Evolutionary conservation across 192 early-diverging fungal genomes (phyloP).

Genomic region (Powellomyces hirtus): DNA sequence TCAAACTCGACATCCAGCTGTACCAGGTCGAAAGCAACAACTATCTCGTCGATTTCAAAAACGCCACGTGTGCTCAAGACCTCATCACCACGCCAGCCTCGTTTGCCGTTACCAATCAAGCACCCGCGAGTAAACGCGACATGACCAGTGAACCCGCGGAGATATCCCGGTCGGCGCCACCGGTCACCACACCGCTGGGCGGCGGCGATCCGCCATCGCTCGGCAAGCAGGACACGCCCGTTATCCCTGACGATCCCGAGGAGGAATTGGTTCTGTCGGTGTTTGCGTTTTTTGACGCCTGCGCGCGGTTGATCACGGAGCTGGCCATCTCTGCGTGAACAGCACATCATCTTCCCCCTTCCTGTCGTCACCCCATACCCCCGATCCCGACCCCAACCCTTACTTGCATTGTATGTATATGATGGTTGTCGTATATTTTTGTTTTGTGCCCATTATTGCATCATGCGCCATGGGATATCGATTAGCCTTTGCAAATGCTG

Average conservation of each 20-base stretch:
- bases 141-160: background rate
- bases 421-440: too few relatives aligned
- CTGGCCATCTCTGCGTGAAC: constrained; percentile 74
- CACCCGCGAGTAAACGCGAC: background rate
- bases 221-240: too few relatives aligned
- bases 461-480: too few relatives aligned
- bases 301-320: constrained; percentile 90
- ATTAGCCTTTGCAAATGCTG: too few relatives aligned
- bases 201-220: background rate
- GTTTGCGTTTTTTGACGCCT: constrained; percentile 96
- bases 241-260: too few relatives aligned
- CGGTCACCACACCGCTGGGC: background rate
- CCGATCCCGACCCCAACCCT: too few relatives aligned
- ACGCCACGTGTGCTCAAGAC: constrained; percentile 37
- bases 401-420: too few relatives aligned
- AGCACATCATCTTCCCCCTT: too few relatives aligned
- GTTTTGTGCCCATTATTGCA: too few relatives aligned
- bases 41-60: constrained; percentile 96
- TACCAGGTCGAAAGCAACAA: constrained; percentile 89
- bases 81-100: constrained; percentile 23
- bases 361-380: too few relatives aligned
- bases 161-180: background rate
- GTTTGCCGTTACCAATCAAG: constrained; percentile 17
- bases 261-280: constrained; percentile 46
- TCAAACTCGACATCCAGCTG: constrained; percentile 94